Evolutionary conservation across 495 filamentous ascomycete species (phyloP).

Genomic region (Tuber brumale): DNA sequence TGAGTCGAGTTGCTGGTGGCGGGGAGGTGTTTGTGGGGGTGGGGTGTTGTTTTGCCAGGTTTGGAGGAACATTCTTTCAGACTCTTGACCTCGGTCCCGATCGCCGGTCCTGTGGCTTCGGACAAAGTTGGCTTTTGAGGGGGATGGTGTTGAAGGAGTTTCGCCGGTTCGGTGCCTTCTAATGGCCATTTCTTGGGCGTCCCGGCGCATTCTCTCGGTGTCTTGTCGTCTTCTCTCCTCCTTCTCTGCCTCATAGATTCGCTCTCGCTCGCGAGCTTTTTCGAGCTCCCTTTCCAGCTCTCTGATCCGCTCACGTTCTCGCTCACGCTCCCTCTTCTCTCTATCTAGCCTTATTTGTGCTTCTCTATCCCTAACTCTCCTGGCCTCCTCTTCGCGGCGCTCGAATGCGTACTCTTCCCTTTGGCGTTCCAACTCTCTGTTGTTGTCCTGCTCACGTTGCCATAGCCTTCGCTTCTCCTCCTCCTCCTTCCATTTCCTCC

Average conservation of each 20-base stretch:
- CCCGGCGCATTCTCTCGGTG: conserved; percentile 50
- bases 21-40: conserved; percentile 33
- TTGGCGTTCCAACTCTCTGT: conserved; percentile 61
- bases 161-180: conserved; percentile 42
- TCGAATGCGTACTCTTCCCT: conserved; percentile 46
- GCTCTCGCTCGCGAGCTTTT: conserved; percentile 76
- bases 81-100: conserved; percentile 22
- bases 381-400: conserved; percentile 31
- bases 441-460: conserved; percentile 65
- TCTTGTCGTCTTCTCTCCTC: conserved; percentile 51
- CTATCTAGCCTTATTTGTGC: conserved; percentile 31
- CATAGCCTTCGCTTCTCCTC: conserved; percentile 66
- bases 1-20: conserved; percentile 35
- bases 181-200: conserved; percentile 44
- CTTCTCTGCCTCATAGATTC: conserved; percentile 73
- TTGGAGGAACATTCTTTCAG: conserved; percentile 28
- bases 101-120: conserved; percentile 44
- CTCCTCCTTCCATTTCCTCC: conserved; percentile 44
- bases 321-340: conserved; percentile 33
- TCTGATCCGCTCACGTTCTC: conserved; percentile 60
- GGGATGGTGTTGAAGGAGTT: conserved; percentile 20
- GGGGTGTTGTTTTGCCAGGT: conserved; percentile 23
- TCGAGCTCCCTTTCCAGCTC: conserved; percentile 82
- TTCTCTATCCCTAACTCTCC: conserved; percentile 35
- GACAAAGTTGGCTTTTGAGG: conserved; percentile 20